These are phyloP conservation scores for Pyrenophora seminiperda DNA, from an alignment of 2,329 filamentous ascomycete species.

Conservation along the genomic window DNA sequence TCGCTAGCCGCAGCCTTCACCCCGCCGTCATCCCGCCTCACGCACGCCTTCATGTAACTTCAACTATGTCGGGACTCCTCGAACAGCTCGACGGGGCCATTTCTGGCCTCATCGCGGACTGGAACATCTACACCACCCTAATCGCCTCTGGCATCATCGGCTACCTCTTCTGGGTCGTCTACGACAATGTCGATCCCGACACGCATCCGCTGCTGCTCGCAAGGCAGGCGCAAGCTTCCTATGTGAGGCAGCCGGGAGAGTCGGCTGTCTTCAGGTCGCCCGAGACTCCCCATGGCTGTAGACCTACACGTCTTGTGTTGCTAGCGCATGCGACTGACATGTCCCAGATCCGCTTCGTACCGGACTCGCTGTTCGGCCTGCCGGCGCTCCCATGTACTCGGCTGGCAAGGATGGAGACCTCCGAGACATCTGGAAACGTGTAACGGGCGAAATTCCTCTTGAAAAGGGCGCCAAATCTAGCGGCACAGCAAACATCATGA, in stretches of 20 bases:
- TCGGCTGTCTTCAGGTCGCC: conserved; percentile 85
- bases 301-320: not conserved
- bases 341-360: conserved; percentile 44
- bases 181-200: conserved; percentile 79
- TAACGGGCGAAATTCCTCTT: conserved; percentile 66
- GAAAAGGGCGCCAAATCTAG: conserved; percentile 68
- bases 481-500: conserved; percentile 74
- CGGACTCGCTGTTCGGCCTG: conserved; percentile 73
- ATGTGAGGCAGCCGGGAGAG: conserved; percentile 81
- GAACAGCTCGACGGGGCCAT: conserved; percentile 74
- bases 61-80: conserved; percentile 55
- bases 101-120: conserved; percentile 72
- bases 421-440: conserved; percentile 85
- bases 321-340: conserved; percentile 23
- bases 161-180: conserved; percentile 72
- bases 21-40: conserved; percentile 16
- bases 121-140: conserved; percentile 79
- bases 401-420: conserved; percentile 85
- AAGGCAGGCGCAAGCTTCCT: conserved; percentile 77
- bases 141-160: conserved; percentile 70
- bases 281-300: conserved; percentile 78
- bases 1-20: conserved; percentile 6
- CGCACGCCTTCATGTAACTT: conserved; percentile 5
- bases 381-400: conserved; percentile 80
- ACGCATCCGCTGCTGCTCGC: conserved; percentile 89